Base-by-base conservation (phyloP, 208 protist species). In the Herpetomonas tarakana region DNA sequence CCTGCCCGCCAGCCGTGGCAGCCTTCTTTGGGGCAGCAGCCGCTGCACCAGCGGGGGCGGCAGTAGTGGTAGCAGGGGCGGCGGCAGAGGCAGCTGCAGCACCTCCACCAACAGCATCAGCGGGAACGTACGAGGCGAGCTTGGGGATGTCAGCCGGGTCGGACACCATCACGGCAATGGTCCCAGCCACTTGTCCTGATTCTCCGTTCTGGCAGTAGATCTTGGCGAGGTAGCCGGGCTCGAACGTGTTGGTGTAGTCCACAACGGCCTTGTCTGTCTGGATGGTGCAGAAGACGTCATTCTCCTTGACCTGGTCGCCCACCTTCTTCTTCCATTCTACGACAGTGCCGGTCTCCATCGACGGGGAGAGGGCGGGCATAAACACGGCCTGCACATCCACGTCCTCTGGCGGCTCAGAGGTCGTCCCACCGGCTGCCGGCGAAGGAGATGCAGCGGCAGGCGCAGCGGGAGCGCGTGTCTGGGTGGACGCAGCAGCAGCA, bases 261-360 rank as follows among this genome's bases (percentile, higher is more conserved):
- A 98, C 91, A 0, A 97, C 96, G 14, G 97, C 97, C 86, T 99
- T 99, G 81, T 99, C 97, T 1, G 97, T 99, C 83, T 99, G 95
- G 28, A 98, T 83, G 24, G 92, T 84, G 65, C 81, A 91, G 68
- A 98, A 81, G 25, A 97, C 79, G 14, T 98, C 96, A 41, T 92
- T 95, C 52, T 92, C 79, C 44, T 91, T 86, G 39, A 99, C 82
- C 4, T 85, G 38, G 21, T 98, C 94, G 28, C 97, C 97, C 22
- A 92, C 76, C 62, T 94, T 94, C 68, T 92, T 92, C 74, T 90
- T 93, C 92, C 92, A 97, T 62, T 93, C 79, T 2, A 88, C 85
- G 52, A 97, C 78, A 2, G 68, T 83, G 46, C 92, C 92, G 0
- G 54, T 78, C 44, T 90, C 85, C 92, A 97, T 97, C 1, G 92